Evolutionary conservation across 768 basidiomycete species (phyloP).

Genomic region (Amanita polypyramis): DNA sequence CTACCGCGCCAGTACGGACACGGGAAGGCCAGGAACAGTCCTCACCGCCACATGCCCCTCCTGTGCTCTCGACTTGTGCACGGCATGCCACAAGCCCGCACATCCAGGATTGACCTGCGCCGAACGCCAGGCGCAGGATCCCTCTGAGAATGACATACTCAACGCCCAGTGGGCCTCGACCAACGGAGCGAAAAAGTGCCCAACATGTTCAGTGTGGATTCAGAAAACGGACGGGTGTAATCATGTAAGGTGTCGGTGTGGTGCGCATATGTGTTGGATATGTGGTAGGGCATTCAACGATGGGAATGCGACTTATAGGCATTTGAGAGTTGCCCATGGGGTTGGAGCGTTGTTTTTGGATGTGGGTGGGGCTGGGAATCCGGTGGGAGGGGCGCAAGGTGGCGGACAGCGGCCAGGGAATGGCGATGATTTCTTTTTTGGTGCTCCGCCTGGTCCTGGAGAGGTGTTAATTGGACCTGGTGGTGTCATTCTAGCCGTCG

Average conservation of each 20-base stretch:
- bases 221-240: slow-evolving; percentile 30
- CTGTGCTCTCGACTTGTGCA: slow-evolving; percentile 38
- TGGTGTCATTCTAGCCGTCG: neutral
- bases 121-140: neutral
- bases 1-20: neutral
- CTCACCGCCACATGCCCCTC: slow-evolving; percentile 28
- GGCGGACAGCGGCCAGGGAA: neutral
- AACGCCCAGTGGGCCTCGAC: neutral
- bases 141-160: slow-evolving; percentile 1
- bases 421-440: neutral
- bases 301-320: slow-evolving; percentile 18
- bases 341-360: slow-evolving; percentile 5
- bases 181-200: slow-evolving; percentile 25
- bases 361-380: neutral
- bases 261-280: slow-evolving; percentile 29
- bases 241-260: slow-evolving; percentile 27
- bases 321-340: slow-evolving; percentile 21
- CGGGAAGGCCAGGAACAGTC: neutral
- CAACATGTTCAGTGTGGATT: slow-evolving; percentile 22
- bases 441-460: neutral
- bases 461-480: neutral
- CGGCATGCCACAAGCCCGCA: slow-evolving; percentile 35
- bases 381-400: neutral
- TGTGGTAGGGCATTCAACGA: slow-evolving; percentile 15
- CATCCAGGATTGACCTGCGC: slow-evolving; percentile 35